Percentiles rank a stretch among this genome's conserved stretches.
phyloP scores from a whole-genome alignment of 1,284 basidiomycete species.

The Ganoderma sinense region DNA sequence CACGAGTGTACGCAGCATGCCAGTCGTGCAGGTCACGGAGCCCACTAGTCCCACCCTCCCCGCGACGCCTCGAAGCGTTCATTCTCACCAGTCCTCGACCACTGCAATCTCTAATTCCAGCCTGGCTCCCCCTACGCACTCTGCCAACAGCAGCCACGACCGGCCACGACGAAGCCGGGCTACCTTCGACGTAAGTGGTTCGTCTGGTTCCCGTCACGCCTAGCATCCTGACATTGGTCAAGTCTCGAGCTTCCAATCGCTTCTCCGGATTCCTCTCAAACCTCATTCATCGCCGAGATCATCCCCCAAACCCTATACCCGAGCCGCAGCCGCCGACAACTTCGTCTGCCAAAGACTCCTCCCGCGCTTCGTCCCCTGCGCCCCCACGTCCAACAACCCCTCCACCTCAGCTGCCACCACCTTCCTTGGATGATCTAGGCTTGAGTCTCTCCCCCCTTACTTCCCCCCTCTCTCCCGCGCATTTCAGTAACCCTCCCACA shows the following conservation, averaged over 20 bases:
- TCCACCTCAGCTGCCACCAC: slow-evolving; percentile 73
- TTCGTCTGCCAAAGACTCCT: slow-evolving; percentile 40
- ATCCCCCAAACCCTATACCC: slow-evolving; percentile 39
- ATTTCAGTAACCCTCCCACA: slow-evolving; percentile 77
- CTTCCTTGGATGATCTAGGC: slow-evolving; percentile 77
- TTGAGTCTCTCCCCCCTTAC: slow-evolving; percentile 74
- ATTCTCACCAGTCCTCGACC: slow-evolving; percentile 30
- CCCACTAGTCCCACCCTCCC: slow-evolving; percentile 39
- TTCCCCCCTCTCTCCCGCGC: slow-evolving; percentile 70
- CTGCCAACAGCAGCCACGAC: slow-evolving; percentile 27
- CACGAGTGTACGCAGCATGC: slow-evolving; percentile 66
- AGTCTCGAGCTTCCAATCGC: slow-evolving; percentile 71
- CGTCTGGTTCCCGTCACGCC: slow-evolving; percentile 17
- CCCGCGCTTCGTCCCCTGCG: slow-evolving; percentile 59
- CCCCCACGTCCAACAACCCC: slow-evolving; percentile 66
- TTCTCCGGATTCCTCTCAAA: slow-evolving; percentile 84
- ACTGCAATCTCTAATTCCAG: slow-evolving; percentile 28
- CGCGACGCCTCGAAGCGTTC: slow-evolving; percentile 38
- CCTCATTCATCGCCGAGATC: slow-evolving; percentile 76
- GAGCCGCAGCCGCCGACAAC: slow-evolving; percentile 32
- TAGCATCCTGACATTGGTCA: slow-evolving; percentile 30
- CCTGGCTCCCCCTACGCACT: slow-evolving; percentile 32
- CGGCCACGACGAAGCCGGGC: slow-evolving; percentile 35
- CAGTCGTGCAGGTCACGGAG: slow-evolving; percentile 58
- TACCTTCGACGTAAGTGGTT: slow-evolving; percentile 36